A percentile compares a stretch with the other conserved stretches of the same genome.
phyloP scores from a whole-genome alignment of 371 early-diverging fungal genomes.

The Choanephora cucurbitarum region DNA sequence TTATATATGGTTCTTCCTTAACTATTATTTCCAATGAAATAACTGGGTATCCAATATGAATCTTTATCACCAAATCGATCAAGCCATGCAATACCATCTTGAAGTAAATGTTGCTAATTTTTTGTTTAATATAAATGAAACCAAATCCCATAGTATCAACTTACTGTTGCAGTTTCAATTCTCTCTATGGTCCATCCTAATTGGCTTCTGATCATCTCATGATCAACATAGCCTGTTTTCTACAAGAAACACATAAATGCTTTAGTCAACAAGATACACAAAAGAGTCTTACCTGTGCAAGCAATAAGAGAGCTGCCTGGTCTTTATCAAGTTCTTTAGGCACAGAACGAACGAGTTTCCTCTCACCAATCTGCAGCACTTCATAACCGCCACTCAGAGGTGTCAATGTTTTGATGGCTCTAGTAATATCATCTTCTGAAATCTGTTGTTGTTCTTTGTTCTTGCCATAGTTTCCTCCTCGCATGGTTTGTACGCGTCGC shows the following conservation, averaged over 20 bases:
- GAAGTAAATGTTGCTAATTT: slow-evolving; percentile 68
- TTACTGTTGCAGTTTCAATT: slow-evolving; percentile 41
- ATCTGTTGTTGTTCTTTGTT: slow-evolving; percentile 25
- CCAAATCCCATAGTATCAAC: not conserved
- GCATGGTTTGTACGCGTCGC: slow-evolving; percentile 63
- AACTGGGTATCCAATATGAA: slow-evolving; percentile 84
- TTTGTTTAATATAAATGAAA: too few species aligned
- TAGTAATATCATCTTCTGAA: slow-evolving; percentile 76
- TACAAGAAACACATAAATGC: slow-evolving; percentile 14
- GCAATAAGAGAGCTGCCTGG: slow-evolving; percentile 63
- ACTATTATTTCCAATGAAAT: slow-evolving; percentile 35
- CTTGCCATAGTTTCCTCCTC: slow-evolving; percentile 46
- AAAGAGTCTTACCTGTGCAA: slow-evolving; percentile 74
- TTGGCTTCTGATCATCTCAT: slow-evolving; percentile 47
- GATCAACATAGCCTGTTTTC: slow-evolving; percentile 69
- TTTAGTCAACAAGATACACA: not conserved
- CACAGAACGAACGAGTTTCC: slow-evolving; percentile 85
- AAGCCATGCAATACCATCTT: slow-evolving; percentile 85
- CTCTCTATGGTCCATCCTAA: slow-evolving; percentile 69
- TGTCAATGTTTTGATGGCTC: slow-evolving; percentile 81
- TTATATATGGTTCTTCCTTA: not conserved
- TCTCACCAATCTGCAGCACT: slow-evolving; percentile 74
- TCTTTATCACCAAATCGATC: slow-evolving; percentile 63
- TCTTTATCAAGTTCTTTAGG: slow-evolving; percentile 90
- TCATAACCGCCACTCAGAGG: slow-evolving; percentile 88